Conservation (phyloP, 2,329 filamentous ascomycete genomes). For the Colletotrichum theobromicola region DNA sequence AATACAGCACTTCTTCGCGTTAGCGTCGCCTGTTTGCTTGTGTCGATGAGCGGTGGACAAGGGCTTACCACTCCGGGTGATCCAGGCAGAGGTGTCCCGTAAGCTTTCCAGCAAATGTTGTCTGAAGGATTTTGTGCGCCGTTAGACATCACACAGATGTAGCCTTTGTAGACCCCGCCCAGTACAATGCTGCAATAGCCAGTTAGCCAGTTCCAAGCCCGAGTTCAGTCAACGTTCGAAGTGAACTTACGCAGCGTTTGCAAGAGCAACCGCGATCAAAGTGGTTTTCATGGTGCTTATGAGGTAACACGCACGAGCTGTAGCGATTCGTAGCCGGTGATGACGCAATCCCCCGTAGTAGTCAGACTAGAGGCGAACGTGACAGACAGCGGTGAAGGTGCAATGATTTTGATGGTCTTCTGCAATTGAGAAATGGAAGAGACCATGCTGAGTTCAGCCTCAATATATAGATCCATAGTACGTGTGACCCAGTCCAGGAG, state of each 20-base stretch:
- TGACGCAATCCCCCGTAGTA: not conserved
- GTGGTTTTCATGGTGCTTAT: not conserved
- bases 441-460: not conserved
- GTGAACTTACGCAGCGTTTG: not conserved
- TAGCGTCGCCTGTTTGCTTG: not conserved
- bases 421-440: not conserved
- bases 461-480: not conserved
- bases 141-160: not conserved
- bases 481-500: not conserved
- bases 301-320: not conserved
- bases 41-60: not conserved
- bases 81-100: not conserved
- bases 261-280: not conserved
- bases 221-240: not conserved
- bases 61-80: not conserved
- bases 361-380: not conserved
- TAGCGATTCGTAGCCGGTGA: not conserved
- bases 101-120: not conserved
- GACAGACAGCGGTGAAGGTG: not conserved
- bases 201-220: not conserved
- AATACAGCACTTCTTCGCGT: not conserved
- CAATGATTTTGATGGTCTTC: not conserved
- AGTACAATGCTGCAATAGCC: not conserved
- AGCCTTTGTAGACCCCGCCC: not conserved
- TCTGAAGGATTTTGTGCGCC: not conserved